Evolutionary conservation across 1,284 basidiomycete species (phyloP).

Genomic region (Flammula alnicola): DNA sequence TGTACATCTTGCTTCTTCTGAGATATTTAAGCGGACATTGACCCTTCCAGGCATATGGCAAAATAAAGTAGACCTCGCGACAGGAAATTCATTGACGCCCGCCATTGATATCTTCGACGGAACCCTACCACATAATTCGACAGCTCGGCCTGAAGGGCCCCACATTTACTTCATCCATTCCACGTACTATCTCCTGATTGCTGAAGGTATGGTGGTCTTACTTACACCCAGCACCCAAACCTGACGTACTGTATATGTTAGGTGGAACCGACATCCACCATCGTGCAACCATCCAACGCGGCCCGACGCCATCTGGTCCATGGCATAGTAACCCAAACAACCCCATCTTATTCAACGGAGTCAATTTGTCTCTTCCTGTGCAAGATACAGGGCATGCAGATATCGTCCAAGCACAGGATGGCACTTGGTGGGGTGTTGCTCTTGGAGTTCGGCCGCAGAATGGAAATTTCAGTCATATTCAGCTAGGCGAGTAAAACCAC

Average conservation of each 20-base stretch:
- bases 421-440: constrained; percentile 6
- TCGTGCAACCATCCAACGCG: constrained; percentile 3
- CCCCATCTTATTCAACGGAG: constrained; percentile 6
- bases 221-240: too few relatives aligned
- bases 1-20: background rate
- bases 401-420: constrained; percentile 1
- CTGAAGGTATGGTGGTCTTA: background rate
- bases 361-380: background rate
- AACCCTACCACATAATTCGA: constrained; percentile 3
- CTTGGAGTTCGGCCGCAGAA: constrained; percentile 3
- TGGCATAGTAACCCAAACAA: constrained; percentile 6
- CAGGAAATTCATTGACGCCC: constrained; percentile 5
- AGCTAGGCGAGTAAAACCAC: background rate
- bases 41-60: constrained; percentile 1
- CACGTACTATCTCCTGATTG: constrained; percentile 5
- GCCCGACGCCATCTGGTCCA: constrained; percentile 5
- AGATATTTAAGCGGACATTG: background rate
- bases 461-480: constrained; percentile 7
- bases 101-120: constrained; percentile 7
- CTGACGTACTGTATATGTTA: background rate
- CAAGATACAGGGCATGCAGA: constrained; percentile 7
- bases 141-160: constrained; percentile 5
- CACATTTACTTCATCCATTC: constrained; percentile 6
- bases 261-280: constrained; percentile 6
- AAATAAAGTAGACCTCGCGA: constrained; percentile 2